phyloP scores from a whole-genome alignment of 225 moss, liverwort and hornwort genomes.

The Bryoerythrophyllum caledonicum region DNA sequence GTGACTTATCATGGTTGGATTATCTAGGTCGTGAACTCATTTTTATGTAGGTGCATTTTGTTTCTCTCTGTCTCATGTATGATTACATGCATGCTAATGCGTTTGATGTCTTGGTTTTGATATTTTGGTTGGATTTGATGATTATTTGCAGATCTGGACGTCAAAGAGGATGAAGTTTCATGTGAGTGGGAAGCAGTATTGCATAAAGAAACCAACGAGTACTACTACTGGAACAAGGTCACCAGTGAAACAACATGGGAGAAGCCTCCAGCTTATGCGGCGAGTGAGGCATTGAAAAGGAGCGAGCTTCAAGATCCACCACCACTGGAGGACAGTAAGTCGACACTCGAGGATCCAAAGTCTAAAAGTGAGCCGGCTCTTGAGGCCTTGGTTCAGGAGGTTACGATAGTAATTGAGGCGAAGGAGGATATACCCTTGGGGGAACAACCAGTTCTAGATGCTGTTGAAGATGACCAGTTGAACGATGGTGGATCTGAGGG shows the following conservation, averaged over 20 bases:
- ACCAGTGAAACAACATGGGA: constrained; percentile 74
- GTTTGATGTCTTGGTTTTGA: constrained; percentile 14
- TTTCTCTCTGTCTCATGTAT: not conserved
- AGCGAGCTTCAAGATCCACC: constrained; percentile 16
- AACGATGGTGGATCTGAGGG: constrained; percentile 20
- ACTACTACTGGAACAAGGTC: constrained; percentile 64
- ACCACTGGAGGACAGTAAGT: constrained; percentile 13
- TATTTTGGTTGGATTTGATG: not conserved
- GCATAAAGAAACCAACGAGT: constrained; percentile 54
- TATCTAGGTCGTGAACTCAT: not conserved
- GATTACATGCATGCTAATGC: constrained; percentile 12
- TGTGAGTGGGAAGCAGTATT: constrained; percentile 65
- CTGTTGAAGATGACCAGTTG: constrained; percentile 29
- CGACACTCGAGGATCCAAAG: constrained; percentile 23
- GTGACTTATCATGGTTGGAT: constrained; percentile 9
- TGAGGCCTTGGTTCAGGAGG: constrained; percentile 19
- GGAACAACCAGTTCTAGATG: constrained; percentile 12
- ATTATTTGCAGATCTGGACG: constrained; percentile 34
- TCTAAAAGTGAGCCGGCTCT: constrained; percentile 14
- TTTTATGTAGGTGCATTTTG: not conserved
- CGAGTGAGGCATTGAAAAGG: constrained; percentile 16
- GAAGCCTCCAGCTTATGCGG: constrained; percentile 46
- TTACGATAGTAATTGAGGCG: constrained; percentile 10
- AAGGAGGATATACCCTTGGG: constrained; percentile 12
- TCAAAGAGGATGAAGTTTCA: constrained; percentile 11